These are phyloP conservation scores for Cercospora citrullina DNA, from an alignment of 2,329 filamentous ascomycete species.

Conservation along the genomic window DNA sequence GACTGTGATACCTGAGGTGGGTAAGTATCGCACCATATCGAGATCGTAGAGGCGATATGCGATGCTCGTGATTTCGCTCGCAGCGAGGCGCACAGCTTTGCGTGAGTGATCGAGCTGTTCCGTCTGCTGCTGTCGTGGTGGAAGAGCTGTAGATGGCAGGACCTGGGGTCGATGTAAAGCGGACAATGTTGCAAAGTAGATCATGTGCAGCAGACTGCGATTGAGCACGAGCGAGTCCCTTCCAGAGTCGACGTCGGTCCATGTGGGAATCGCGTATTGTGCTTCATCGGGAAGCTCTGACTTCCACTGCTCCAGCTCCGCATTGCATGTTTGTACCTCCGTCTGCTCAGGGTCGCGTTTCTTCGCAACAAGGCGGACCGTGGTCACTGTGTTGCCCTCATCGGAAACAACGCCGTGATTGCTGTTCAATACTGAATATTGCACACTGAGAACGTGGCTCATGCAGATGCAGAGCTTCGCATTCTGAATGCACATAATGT, in stretches of 20 bases:
- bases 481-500: conserved; percentile 87
- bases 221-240: conserved; percentile 67
- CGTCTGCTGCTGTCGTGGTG: conserved; percentile 50
- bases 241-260: conserved; percentile 57
- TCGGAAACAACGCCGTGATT: conserved; percentile 71
- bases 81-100: conserved; percentile 77
- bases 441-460: conserved; percentile 82
- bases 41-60: conserved; percentile 72
- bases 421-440: conserved; percentile 87
- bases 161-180: conserved; percentile 91
- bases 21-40: conserved; percentile 74
- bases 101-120: conserved; percentile 81
- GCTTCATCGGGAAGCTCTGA: conserved; percentile 70
- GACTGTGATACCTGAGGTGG: conserved; percentile 87
- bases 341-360: conserved; percentile 80
- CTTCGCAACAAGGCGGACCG: conserved; percentile 89
- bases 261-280: conserved; percentile 61
- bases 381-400: conserved; percentile 66
- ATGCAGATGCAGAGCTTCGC: conserved; percentile 87
- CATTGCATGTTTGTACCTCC: conserved; percentile 75
- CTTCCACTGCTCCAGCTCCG: conserved; percentile 76
- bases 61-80: conserved; percentile 81
- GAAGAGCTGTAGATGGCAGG: conserved; percentile 64
- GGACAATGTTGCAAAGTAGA: conserved; percentile 88
- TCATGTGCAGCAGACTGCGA: conserved; percentile 85